Conservation (phyloP, 768 basidiomycete genomes). For the Ephemerocybe angulata region DNA sequence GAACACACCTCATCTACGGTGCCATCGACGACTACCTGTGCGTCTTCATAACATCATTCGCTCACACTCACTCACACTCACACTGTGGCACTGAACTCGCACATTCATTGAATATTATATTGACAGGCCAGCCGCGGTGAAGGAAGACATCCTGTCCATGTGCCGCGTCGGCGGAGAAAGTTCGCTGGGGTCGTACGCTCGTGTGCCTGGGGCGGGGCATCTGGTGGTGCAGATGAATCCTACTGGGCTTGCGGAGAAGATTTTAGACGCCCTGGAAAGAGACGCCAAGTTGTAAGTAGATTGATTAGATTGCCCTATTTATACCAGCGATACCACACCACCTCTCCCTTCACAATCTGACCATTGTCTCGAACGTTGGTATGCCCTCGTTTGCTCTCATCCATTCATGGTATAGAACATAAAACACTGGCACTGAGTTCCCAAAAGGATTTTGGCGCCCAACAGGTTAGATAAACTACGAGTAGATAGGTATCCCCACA, state of each 20-base stretch:
- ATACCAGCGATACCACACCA: too few species aligned
- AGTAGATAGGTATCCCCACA: too few species aligned
- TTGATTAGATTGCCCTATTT: background rate
- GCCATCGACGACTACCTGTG: conserved; percentile 43
- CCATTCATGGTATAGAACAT: too few species aligned
- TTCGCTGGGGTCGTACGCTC: conserved; percentile 34
- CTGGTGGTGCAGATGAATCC: conserved; percentile 36
- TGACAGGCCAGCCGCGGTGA: conserved; percentile 28
- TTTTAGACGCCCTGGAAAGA: conserved; percentile 33
- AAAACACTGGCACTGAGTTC: too few species aligned
- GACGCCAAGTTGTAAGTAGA: background rate
- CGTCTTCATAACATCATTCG: conserved; percentile 10
- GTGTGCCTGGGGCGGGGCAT: conserved; percentile 40
- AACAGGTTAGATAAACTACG: too few species aligned
- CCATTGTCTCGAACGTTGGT: too few species aligned
- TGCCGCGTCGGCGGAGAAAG: conserved; percentile 33
- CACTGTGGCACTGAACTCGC: conserved; percentile 23
- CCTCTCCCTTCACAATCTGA: background rate
- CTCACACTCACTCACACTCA: background rate
- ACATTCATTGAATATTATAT: too few species aligned
- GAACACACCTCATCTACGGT: conserved; percentile 47
- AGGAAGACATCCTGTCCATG: conserved; percentile 35
- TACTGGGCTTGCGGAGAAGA: conserved; percentile 26
- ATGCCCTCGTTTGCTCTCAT: too few species aligned
- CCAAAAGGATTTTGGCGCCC: too few species aligned